Evolutionary conservation across 345 rosid genomes (phyloP), one percentile per base, ranked within the genome.

Genomic region (Brassica rapa): DNA sequence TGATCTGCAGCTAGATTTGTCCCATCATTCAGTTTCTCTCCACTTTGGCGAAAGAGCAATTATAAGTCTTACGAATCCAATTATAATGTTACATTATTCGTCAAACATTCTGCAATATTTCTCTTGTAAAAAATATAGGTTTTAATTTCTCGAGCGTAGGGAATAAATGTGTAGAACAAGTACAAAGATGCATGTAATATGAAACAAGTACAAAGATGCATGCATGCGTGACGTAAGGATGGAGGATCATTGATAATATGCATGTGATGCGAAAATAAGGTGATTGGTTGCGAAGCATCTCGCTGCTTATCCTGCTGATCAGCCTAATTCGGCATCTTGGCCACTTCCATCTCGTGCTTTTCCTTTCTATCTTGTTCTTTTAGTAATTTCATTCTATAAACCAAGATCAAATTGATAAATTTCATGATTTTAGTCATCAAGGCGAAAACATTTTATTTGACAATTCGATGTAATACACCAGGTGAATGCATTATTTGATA

Each of bases 171-270:
- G 12, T 21, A 27, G 23, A 57, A 57, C 62, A 57, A 55, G 29
- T 57, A 57, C 10, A 21, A 21, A 8, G 29, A 21, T 57, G 27
- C 29, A 21, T 57, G 61, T 41, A 19, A 57, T 57, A 14, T 41
- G 43, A 27, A 66, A 68, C 69, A 37, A 63, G 71, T 77, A 62
- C 65, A 37, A 62, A 62, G 57, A 62, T 77, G 69, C 65, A 70
- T 77, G 71, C 75, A 77, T 77, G 61, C 53, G 53, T 12, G 72
- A 71, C 72, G 81, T 65, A 64, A 12, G 53, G 37, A 41, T 56
- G 56, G 71, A 12, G 53, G 37, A 41, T 56, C 72, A 71, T 29
- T 56, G 37, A 56, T 65, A 55, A 16, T 65, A 23, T 4, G 55
- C 55, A 49, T 56, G 81, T 78, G 72, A 62, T 27, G 67, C 5